Conservation (phyloP, 177 flowering plant genomes). For the Vitis hybrid region DNA sequence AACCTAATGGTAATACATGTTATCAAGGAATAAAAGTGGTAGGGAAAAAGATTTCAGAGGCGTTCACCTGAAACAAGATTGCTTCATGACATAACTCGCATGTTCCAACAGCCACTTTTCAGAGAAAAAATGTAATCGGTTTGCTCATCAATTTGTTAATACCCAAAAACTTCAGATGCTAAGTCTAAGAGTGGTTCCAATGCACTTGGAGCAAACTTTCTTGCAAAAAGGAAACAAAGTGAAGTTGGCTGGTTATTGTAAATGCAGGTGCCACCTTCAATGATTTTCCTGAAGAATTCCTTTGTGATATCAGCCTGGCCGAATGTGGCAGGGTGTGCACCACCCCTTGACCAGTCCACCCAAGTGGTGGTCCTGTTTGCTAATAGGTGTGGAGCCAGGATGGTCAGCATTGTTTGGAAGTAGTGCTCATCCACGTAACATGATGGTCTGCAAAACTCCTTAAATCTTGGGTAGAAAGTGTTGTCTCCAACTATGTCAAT, state of each 20-base stretch:
- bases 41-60: no score
- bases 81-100: no score
- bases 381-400: slow-evolving; percentile 45
- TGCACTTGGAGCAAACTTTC: slow-evolving; percentile 84
- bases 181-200: slow-evolving; percentile 51
- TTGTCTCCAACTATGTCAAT: slow-evolving; percentile 51
- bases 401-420: slow-evolving; percentile 79
- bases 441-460: slow-evolving; percentile 65
- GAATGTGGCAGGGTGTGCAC: slow-evolving; percentile 84
- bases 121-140: no score
- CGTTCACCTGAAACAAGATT: no score
- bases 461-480: slow-evolving; percentile 56
- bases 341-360: slow-evolving; percentile 95
- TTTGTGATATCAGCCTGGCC: slow-evolving; percentile 63
- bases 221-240: slow-evolving; percentile 66
- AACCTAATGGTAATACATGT: no score
- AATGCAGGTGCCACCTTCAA: slow-evolving; percentile 31
- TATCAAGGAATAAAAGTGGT: no score
- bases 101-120: no score
- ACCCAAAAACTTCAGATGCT: slow-evolving; percentile 49
- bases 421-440: slow-evolving; percentile 95
- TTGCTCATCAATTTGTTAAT: slow-evolving; percentile 13
- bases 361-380: slow-evolving; percentile 80
- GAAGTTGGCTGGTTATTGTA: slow-evolving; percentile 47
- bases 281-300: slow-evolving; percentile 43